A percentile compares a stretch with the other conserved stretches of the same genome.
phyloP scores from a whole-genome alignment of 2,329 filamentous ascomycete species.

The Amauroascus niger region DNA sequence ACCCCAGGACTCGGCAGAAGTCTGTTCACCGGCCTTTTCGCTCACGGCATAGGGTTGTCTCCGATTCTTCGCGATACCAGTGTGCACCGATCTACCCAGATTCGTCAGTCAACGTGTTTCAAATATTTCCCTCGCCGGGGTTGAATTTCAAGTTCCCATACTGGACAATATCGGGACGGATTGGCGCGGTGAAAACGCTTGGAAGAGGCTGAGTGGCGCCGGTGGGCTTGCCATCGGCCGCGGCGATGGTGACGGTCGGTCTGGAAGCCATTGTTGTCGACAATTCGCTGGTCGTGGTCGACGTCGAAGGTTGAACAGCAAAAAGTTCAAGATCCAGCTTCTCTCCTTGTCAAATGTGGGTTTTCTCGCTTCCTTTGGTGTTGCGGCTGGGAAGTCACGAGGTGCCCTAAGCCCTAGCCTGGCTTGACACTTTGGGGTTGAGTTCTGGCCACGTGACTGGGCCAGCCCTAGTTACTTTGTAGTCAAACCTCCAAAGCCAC shows the following conservation, averaged over 20 bases:
- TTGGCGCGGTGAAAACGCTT: slow-evolving; percentile 92
- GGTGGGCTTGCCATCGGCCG: slow-evolving; percentile 87
- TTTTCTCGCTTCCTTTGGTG: slow-evolving; percentile 36
- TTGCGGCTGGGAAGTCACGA: slow-evolving; percentile 7
- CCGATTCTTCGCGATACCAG: slow-evolving; percentile 99
- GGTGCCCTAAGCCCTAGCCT: slow-evolving; percentile 32
- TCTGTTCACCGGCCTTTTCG: slow-evolving; percentile 99
- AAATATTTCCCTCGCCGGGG: slow-evolving; percentile 3
- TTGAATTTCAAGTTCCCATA: slow-evolving; percentile 42
- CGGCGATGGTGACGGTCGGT: slow-evolving; percentile 95
- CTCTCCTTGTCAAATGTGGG: slow-evolving; percentile 26
- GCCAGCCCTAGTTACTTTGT: not conserved
- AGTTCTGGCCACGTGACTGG: not conserved
- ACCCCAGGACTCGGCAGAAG: slow-evolving; percentile 99
- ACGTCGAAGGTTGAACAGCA: slow-evolving; percentile 17
- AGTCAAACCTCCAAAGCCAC: not conserved
- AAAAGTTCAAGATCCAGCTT: slow-evolving; percentile 22
- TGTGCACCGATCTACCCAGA: slow-evolving; percentile 62
- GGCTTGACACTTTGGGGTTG: not conserved
- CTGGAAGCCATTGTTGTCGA: slow-evolving; percentile 70
- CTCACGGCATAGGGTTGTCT: slow-evolving; percentile 98
- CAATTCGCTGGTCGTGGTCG: slow-evolving; percentile 27
- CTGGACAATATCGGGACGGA: slow-evolving; percentile 98
- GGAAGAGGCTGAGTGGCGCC: slow-evolving; percentile 85
- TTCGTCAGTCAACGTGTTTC: slow-evolving; percentile 25